These are phyloP conservation scores for Vaccinium myrtillus DNA, from an alignment of 148 eudicot genomes.

Conservation along the genomic window DNA sequence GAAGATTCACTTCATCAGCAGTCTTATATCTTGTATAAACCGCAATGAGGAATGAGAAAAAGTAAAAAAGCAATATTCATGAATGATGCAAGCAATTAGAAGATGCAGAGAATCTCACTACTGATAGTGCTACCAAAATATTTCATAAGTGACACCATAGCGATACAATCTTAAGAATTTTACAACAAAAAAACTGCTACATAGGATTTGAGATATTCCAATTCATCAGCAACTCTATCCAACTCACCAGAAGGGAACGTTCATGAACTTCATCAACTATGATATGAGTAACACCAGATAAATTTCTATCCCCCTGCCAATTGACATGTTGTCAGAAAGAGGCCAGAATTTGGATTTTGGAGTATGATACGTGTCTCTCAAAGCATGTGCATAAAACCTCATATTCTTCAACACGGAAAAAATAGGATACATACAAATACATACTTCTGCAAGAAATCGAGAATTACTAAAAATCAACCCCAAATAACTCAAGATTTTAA, in stretches of 20 bases:
- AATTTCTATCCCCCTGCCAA: constrained; percentile 77
- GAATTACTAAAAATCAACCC: not conserved
- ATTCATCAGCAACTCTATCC: not conserved
- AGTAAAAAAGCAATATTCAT: not conserved
- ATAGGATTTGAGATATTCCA: not conserved
- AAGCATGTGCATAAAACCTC: not conserved
- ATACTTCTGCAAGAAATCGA: not conserved
- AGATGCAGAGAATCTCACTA: not conserved
- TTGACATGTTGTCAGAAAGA: not conserved
- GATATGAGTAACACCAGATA: constrained; percentile 82
- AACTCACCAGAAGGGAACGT: constrained; percentile 92
- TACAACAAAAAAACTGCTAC: not conserved
- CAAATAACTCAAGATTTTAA: not conserved
- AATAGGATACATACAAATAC: not conserved
- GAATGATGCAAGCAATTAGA: not conserved
- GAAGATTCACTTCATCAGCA: not conserved
- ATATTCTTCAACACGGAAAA: not conserved
- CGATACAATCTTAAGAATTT: not conserved
- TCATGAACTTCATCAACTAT: constrained; percentile 99
- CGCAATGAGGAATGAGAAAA: not conserved
- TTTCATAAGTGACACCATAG: not conserved
- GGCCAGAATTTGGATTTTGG: not conserved
- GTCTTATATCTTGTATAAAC: not conserved
- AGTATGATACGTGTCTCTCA: not conserved
- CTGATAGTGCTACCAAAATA: not conserved